Percentiles rank a stretch among this genome's conserved stretches.
These are phyloP conservation scores for Phytophthora rubi DNA, from an alignment of 352 stramenopile genomes.

Conservation along the genomic window DNA sequence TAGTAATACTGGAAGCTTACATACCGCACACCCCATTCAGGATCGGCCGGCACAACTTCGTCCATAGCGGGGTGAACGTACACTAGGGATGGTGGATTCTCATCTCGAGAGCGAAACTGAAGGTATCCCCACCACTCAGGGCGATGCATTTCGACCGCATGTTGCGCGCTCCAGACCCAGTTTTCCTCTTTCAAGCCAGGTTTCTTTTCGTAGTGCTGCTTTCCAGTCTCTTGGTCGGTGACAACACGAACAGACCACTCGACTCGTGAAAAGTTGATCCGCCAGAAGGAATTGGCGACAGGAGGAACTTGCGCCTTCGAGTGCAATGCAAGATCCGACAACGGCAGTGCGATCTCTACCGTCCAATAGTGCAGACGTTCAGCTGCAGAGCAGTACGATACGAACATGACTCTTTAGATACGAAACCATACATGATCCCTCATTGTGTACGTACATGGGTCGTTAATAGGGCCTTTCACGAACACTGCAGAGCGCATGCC, in stretches of 20 bases:
- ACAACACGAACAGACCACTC: slow-evolving; percentile 68
- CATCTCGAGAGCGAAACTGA: slow-evolving; percentile 57
- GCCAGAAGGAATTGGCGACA: slow-evolving; percentile 51
- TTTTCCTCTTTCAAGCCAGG: slow-evolving; percentile 63
- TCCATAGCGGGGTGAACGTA: background rate
- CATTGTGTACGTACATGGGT: slow-evolving; percentile 40
- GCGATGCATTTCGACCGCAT: slow-evolving; percentile 87
- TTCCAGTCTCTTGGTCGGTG: slow-evolving; percentile 13
- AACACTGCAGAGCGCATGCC: slow-evolving; percentile 59
- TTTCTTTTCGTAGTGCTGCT: slow-evolving; percentile 61
- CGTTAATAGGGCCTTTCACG: slow-evolving; percentile 68
- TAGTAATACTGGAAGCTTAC: slow-evolving; percentile 75
- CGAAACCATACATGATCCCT: background rate
- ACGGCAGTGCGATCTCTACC: slow-evolving; percentile 79
- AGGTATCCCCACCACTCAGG: slow-evolving; percentile 92
- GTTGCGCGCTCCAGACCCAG: slow-evolving; percentile 91
- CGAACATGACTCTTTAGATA: background rate
- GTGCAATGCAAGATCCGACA: slow-evolving; percentile 57
- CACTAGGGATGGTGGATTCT: slow-evolving; percentile 9
- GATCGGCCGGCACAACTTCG: slow-evolving; percentile 41
- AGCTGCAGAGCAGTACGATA: slow-evolving; percentile 10
- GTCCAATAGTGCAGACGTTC: slow-evolving; percentile 79
- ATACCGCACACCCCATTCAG: slow-evolving; percentile 56
- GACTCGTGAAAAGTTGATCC: slow-evolving; percentile 91
- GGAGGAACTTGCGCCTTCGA: slow-evolving; percentile 50